Conservation (phyloP, 1,139 yeast species). For the Yamadazyma blattariae region DNA sequence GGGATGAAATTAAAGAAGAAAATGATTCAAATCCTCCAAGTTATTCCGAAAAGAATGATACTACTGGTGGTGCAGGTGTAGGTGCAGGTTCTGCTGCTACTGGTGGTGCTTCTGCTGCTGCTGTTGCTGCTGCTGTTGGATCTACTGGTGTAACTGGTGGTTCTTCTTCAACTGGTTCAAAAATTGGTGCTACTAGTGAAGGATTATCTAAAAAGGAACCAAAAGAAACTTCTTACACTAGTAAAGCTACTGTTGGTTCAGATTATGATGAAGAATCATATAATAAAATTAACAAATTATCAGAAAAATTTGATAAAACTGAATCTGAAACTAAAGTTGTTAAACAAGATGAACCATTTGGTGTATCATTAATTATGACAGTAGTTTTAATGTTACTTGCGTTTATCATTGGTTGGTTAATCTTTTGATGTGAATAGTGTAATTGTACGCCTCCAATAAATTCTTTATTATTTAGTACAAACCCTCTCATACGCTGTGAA, state of each 20-base stretch:
- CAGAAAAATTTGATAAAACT: slow-evolving; percentile 38
- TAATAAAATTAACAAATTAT: slow-evolving; percentile 40
- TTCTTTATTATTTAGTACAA: too few species aligned
- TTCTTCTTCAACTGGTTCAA: slow-evolving; percentile 13
- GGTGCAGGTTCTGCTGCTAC: slow-evolving; percentile 5
- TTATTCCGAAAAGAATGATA: too few species aligned
- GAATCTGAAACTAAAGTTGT: slow-evolving; percentile 11
- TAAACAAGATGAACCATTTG: slow-evolving; percentile 28
- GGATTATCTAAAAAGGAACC: slow-evolving; percentile 1
- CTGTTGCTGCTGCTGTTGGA: slow-evolving; percentile 7
- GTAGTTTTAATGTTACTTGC: slow-evolving; percentile 51
- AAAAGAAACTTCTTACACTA: too few species aligned
- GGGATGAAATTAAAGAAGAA: slow-evolving; percentile 15
- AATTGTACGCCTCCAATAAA: too few species aligned
- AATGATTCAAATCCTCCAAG: too few species aligned
- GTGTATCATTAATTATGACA: slow-evolving; percentile 51
- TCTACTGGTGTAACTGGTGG: slow-evolving; percentile 9
- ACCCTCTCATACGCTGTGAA: too few species aligned
- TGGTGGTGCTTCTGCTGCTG: slow-evolving; percentile 4
- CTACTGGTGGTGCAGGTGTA: slow-evolving; percentile 10
- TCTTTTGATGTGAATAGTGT: too few species aligned
- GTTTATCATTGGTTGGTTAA: slow-evolving; percentile 59
- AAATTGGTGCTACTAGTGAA: slow-evolving; percentile 9
- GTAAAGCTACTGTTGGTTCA: too few species aligned
- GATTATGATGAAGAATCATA: slow-evolving; percentile 24